phyloP scores from a whole-genome alignment of 371 early-diverging fungal genomes.

The Mortierella sp. region DNA sequence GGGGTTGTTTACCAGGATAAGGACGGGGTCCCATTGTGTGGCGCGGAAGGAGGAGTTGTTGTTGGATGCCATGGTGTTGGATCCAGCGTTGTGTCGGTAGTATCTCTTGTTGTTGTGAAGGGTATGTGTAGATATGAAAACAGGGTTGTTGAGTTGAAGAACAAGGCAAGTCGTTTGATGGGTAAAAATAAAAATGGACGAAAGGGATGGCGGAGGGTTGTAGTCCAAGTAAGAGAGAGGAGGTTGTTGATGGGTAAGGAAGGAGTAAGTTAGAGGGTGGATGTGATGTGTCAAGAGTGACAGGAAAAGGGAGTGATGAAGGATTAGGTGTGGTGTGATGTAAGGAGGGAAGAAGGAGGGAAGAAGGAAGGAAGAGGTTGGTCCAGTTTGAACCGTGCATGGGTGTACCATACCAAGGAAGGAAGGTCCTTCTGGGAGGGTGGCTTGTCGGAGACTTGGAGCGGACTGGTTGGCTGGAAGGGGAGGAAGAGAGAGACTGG shows the following conservation, averaged over 20 bases:
- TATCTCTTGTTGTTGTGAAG: background rate
- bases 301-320: background rate
- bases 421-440: background rate
- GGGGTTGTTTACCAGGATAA: slow-evolving; percentile 37
- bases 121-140: background rate
- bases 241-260: background rate
- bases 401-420: background rate
- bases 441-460: slow-evolving; percentile 10
- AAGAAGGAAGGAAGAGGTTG: background rate
- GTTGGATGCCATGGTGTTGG: slow-evolving; percentile 33
- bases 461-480: background rate
- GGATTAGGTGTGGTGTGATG: background rate
- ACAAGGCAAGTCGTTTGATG: background rate
- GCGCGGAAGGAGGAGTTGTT: slow-evolving; percentile 47
- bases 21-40: slow-evolving; percentile 58
- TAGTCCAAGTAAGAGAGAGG: background rate
- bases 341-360: background rate
- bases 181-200: background rate
- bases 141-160: background rate
- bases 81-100: background rate
- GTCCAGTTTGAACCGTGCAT: slow-evolving; percentile 5
- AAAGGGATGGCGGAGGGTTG: background rate
- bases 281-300: background rate
- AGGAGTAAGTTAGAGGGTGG: background rate
- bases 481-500: too few relatives aligned